These are phyloP conservation scores for Globisporangium paroecandrum DNA, from an alignment of 352 stramenopile species.

Conservation along the genomic window DNA sequence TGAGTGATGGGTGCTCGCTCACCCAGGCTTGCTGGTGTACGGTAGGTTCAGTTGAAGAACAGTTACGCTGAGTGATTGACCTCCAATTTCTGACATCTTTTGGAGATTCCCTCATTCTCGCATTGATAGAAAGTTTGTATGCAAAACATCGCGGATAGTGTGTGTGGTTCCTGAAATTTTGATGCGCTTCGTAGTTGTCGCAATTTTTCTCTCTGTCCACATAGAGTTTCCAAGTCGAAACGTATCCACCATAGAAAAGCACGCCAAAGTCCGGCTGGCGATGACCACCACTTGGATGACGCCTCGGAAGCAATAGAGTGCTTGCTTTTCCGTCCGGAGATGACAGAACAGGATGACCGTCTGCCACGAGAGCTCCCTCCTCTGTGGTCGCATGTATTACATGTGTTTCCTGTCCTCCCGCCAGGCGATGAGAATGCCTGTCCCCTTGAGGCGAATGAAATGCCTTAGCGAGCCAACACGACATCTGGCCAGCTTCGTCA, in stretches of 20 bases:
- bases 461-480: not conserved
- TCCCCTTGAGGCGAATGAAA: not conserved
- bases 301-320: not conserved
- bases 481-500: not conserved
- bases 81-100: not conserved
- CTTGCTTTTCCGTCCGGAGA: not conserved
- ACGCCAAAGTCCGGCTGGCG: not conserved
- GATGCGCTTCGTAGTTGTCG: not conserved
- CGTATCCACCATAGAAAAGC: not conserved
- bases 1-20: not conserved
- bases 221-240: not conserved
- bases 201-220: not conserved
- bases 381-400: not conserved
- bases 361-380: too few species aligned
- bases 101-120: not conserved
- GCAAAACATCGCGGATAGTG: not conserved
- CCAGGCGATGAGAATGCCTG: not conserved
- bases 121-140: slow-evolving; percentile 1
- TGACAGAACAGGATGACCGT: not conserved
- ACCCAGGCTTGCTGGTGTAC: not conserved
- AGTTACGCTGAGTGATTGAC: not conserved
- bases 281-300: not conserved
- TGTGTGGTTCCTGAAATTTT: slow-evolving; percentile 1
- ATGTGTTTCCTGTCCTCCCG: not conserved
- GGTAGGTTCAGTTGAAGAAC: slow-evolving; percentile 9